Evolutionary conservation across 2,329 filamentous ascomycete genomes (phyloP).

Genomic region (Exophiala spinifera): DNA sequence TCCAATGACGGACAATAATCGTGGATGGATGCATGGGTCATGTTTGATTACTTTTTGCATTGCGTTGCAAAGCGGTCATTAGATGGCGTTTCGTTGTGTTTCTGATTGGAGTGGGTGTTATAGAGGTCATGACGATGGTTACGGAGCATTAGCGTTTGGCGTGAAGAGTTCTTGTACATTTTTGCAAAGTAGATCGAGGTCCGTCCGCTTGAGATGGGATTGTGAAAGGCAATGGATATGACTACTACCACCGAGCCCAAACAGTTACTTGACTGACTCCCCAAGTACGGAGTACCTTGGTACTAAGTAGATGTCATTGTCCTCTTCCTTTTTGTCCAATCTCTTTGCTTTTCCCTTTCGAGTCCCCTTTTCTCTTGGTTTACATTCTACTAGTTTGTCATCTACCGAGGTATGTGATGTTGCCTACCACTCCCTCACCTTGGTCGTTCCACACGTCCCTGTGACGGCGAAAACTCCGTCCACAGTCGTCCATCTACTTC

Average conservation of each 20-base stretch:
- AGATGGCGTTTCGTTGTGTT: not conserved
- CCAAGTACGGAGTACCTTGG: too few relatives aligned
- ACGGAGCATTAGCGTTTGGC: not conserved
- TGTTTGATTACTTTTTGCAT: conserved; percentile 1
- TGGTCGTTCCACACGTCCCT: conserved; percentile 53
- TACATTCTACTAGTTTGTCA: too few relatives aligned
- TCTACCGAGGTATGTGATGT: conserved; percentile 50
- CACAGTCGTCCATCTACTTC: too few relatives aligned
- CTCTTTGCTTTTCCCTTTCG: conserved; percentile 42
- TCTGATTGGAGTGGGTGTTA: not conserved
- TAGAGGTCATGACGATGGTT: not conserved
- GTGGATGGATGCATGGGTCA: not conserved
- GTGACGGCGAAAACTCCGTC: conserved; percentile 48
- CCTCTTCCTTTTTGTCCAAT: too few relatives aligned
- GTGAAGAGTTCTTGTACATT: not conserved
- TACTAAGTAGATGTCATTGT: too few relatives aligned
- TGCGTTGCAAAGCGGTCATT: conserved; percentile 9
- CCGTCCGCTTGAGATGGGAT: too few relatives aligned
- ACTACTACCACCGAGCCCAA: too few relatives aligned
- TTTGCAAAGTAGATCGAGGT: not conserved
- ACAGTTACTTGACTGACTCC: too few relatives aligned
- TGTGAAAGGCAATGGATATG: too few relatives aligned
- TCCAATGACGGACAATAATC: not conserved
- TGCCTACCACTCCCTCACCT: conserved; percentile 49
- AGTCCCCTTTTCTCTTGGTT: too few relatives aligned